Conservation (phyloP, 78 protist species). For the Monocercomonoides exilis region DNA sequence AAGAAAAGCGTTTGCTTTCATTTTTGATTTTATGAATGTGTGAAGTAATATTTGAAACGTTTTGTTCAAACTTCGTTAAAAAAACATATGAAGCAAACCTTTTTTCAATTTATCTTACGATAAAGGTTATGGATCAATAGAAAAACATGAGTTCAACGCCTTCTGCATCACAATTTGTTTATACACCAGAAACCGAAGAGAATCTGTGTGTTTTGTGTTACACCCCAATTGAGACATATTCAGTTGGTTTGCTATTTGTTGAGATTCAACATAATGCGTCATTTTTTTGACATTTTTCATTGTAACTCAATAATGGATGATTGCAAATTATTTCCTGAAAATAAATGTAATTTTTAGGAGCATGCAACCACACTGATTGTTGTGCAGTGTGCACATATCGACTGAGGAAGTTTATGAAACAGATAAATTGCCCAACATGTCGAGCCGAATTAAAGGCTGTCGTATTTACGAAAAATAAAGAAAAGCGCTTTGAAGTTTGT, state of each 20-base stretch:
- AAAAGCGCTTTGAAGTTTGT: not conserved
- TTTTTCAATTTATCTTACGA: no score
- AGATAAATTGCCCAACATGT: not conserved
- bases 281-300: not conserved
- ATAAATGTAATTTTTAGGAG: not conserved
- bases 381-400: not conserved
- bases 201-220: not conserved
- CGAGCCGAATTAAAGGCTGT: not conserved
- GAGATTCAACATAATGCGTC: not conserved
- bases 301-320: no score
- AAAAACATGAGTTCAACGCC: no score
- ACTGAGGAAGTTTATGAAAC: not conserved
- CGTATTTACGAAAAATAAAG: not conserved
- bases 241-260: not conserved
- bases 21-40: no score
- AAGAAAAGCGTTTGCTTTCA: no score
- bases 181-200: no score
- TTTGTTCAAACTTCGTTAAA: no score
- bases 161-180: no score
- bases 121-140: no score
- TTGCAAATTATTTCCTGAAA: no score
- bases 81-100: no score
- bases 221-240: not conserved
- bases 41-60: no score
- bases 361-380: not conserved